phyloP scores from a whole-genome alignment of 83 land plant species.

The Thuja plicata region DNA sequence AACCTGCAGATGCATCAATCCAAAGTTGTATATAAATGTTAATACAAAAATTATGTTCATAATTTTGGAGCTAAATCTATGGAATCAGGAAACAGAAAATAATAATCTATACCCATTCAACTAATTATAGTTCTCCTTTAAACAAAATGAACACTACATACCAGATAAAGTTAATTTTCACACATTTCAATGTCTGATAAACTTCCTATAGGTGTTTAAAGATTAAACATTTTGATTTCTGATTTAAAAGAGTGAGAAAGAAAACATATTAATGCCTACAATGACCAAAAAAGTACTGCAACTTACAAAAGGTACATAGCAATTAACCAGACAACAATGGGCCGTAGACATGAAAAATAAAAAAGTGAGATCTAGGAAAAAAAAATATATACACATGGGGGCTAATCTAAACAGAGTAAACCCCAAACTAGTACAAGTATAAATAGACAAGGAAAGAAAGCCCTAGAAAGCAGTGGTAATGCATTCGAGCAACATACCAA shows the following conservation, averaged over 20 bases:
- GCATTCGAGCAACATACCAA: no score
- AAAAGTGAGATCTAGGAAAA: no score
- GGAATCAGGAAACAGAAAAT: neutral
- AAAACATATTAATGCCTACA: no score
- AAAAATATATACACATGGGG: no score
- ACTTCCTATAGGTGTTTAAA: neutral
- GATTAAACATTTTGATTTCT: neutral
- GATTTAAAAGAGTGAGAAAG: neutral
- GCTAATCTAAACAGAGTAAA: no score
- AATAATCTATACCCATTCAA: neutral
- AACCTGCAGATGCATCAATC: slow-evolving; percentile 39
- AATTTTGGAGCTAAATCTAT: neutral
- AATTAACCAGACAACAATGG: no score
- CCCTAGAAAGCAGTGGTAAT: no score
- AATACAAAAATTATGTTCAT: neutral
- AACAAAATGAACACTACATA: neutral
- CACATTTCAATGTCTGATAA: neutral
- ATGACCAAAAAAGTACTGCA: no score
- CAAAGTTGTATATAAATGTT: neutral
- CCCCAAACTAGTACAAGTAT: no score
- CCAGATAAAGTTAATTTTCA: neutral
- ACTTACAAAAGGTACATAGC: no score
- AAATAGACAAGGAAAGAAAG: no score
- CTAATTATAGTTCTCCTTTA: neutral
- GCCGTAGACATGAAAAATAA: no score